Evolutionary conservation across 148 eudicot genomes (phyloP), one percentile per base, ranked within the genome.

Genomic region (Talinum fruticosum): DNA sequence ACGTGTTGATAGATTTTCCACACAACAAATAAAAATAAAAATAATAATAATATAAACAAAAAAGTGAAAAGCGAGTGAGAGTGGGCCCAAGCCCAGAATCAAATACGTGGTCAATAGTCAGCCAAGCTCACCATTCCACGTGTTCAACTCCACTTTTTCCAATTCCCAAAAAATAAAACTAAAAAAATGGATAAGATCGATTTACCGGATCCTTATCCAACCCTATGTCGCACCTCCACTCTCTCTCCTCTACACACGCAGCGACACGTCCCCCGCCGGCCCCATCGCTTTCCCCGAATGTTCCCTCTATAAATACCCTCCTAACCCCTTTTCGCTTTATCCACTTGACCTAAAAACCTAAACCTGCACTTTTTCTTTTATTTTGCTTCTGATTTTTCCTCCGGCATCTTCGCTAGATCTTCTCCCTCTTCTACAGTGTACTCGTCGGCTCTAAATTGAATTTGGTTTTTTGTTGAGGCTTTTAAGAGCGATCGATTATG

Each of bases 401-500:
- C n/a, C n/a, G n/a, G n/a, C n/a, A n/a, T n/a, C n/a, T n/a, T n/a
- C n/a, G n/a, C n/a, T n/a, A n/a, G n/a, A n/a, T n/a, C n/a, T n/a
- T n/a, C n/a, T n/a, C n/a, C n/a, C n/a, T n/a, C n/a, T n/a, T n/a
- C n/a, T n/a, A n/a, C n/a, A n/a, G n/a, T n/a, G n/a, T n/a, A n/a
- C n/a, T 24, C 21, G 16, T 51, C 10, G 5, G 14, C 16, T 15
- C 57, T 1, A 4, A 10, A 16, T 14, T 49, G 16, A 16, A 49
- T 49, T 49, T 49, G 57, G 57, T 51, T 10, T 51, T 0, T 51
- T 2, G 1, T 62, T n/a, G 66, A 62, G 66, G 45, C 19, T 10
- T 68, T 68, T 3, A 26, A 23, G 73, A 38, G 41, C 21, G 41
- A 69, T 12, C 8, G 70, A 66, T 3, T 73, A 82, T 82, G 84